Conservation (phyloP, 164 flowering plant species). For the Chimonanthus salicifolius region DNA sequence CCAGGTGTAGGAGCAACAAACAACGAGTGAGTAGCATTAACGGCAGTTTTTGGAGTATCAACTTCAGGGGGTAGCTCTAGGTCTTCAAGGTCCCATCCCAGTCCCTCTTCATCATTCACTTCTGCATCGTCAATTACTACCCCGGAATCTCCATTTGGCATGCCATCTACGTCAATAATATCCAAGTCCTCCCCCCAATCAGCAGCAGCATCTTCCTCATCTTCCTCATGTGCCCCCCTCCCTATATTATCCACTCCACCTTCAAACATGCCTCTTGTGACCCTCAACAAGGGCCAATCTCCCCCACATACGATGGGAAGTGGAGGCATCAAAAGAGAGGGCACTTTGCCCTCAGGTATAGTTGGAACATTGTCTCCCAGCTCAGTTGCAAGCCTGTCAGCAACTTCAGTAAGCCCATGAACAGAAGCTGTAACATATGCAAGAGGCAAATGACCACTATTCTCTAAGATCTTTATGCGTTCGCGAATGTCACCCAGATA, state of each 20-base stretch:
- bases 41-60: constrained; percentile 49
- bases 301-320: constrained; percentile 61
- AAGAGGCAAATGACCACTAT: constrained; percentile 81
- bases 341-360: constrained; percentile 38
- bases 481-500: constrained; percentile 76
- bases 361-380: constrained; percentile 71
- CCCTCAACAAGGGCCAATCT: constrained; percentile 75
- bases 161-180: constrained; percentile 49
- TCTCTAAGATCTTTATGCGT: constrained; percentile 75
- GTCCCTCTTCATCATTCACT: constrained; percentile 58
- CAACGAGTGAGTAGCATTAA: constrained; percentile 31
- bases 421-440: constrained; percentile 75
- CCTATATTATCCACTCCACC: constrained; percentile 62
- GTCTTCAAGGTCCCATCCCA: constrained; percentile 78
- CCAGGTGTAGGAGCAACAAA: constrained; percentile 83
- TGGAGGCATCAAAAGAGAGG: constrained; percentile 77
- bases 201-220: constrained; percentile 58
- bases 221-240: constrained; percentile 41
- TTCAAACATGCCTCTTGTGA: constrained; percentile 77
- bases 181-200: constrained; percentile 86
- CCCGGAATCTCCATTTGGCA: constrained; percentile 55
- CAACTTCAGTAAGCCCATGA: constrained; percentile 73
- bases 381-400: constrained; percentile 55
- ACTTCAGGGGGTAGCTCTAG: constrained; percentile 62
- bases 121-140: constrained; percentile 49